Percentiles rank a stretch among this genome's conserved stretches.
Conservation (phyloP, 2,329 filamentous ascomycete genomes). For the Tolypocladium ovalisporum region DNA sequence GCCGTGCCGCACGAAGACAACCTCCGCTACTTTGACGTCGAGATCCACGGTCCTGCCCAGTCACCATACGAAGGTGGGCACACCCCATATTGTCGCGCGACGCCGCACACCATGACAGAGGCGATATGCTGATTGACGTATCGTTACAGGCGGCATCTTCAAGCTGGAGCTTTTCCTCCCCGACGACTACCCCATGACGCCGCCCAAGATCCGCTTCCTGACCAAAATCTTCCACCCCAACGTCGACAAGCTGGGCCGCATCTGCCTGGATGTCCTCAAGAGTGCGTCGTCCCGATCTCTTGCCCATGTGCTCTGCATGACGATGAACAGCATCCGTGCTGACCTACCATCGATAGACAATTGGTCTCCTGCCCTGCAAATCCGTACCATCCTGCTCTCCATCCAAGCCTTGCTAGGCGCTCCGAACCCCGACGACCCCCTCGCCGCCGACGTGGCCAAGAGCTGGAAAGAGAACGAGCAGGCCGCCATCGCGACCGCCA, state of each 20-base stretch:
- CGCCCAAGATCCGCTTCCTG: slow-evolving; percentile 94
- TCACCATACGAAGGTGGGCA: slow-evolving; percentile 82
- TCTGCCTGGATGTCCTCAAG: slow-evolving; percentile 95
- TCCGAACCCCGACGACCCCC: slow-evolving; percentile 95
- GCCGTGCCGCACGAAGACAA: slow-evolving; percentile 95
- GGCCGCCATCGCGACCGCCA: slow-evolving; percentile 83
- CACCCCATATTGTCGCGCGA: background rate
- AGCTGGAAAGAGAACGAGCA: slow-evolving; percentile 95
- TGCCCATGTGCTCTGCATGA: background rate
- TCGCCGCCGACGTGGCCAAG: slow-evolving; percentile 95
- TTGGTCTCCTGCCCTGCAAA: slow-evolving; percentile 97
- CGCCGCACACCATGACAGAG: background rate
- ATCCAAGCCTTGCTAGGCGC: slow-evolving; percentile 95
- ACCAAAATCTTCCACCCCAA: slow-evolving; percentile 99
- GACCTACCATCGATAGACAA: slow-evolving; percentile 53
- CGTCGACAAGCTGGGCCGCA: slow-evolving; percentile 93
- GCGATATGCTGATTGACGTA: background rate
- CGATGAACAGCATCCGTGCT: background rate
- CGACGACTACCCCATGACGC: slow-evolving; percentile 98
- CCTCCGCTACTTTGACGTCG: slow-evolving; percentile 94
- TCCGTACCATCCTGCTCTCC: slow-evolving; percentile 94
- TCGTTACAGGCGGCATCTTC: slow-evolving; percentile 61
- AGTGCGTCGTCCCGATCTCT: slow-evolving; percentile 43
- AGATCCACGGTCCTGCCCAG: slow-evolving; percentile 82
- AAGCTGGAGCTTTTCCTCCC: slow-evolving; percentile 95